These are phyloP conservation scores for Lotus japonicus DNA, from an alignment of 306 rosid genomes.

Conservation along the genomic window DNA sequence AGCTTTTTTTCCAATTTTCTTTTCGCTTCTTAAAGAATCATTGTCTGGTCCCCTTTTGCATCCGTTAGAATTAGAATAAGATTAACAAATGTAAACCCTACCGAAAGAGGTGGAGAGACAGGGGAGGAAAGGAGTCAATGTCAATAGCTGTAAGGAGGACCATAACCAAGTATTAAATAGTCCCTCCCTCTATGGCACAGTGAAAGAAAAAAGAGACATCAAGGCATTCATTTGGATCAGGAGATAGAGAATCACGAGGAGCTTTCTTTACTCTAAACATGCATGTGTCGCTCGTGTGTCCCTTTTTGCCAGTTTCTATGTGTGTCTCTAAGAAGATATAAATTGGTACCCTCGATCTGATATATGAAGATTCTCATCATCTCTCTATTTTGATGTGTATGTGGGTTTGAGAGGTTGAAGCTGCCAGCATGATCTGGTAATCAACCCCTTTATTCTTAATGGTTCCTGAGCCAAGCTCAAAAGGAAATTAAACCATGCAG, in stretches of 20 bases:
- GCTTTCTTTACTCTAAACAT: conserved; percentile 21
- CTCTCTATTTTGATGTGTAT: neutral
- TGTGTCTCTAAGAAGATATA: neutral
- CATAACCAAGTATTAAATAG: conserved; percentile 42
- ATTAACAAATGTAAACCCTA: conserved; percentile 17
- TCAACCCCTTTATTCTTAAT: too few species aligned
- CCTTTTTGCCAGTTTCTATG: neutral
- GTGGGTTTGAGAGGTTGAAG: conserved; percentile 96
- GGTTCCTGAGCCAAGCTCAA: too few species aligned
- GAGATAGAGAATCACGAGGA: conserved; percentile 34
- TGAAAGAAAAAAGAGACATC: neutral
- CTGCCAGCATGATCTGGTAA: conserved; percentile 99
- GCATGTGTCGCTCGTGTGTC: conserved; percentile 24
- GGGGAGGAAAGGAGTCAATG: conserved; percentile 33
- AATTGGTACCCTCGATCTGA: too few species aligned
- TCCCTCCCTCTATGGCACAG: conserved; percentile 30
- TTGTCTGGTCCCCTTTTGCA: conserved; percentile 35
- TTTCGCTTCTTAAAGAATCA: conserved; percentile 10
- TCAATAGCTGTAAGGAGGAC: conserved; percentile 73
- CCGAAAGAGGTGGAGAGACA: too few species aligned
- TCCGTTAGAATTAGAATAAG: neutral
- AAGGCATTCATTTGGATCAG: conserved; percentile 30
- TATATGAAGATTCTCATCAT: too few species aligned
- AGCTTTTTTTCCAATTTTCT: too few species aligned
- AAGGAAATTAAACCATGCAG: too few species aligned